Base-by-base conservation (phyloP, 208 protist genomes). In the Trypanosoma boissoni region DNA sequence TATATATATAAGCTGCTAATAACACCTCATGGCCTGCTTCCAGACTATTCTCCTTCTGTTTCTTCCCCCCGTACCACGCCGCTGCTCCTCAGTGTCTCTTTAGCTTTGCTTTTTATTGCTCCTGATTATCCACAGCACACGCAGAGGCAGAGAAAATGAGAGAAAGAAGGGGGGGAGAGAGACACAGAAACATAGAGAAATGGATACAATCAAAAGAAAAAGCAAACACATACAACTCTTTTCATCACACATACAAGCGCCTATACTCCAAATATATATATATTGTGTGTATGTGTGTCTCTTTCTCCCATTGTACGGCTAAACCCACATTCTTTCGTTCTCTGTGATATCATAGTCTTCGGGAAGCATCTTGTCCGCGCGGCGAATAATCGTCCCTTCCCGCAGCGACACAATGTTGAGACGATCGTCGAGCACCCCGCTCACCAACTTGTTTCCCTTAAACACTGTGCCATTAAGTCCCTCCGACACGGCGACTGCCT, bases 301-400 rank as follows among this genome's bases (percentile, higher is more conserved):
- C n/a, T n/a, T n/a, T n/a, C n/a, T 50, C 16, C 3, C 14, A 7
- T 31, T 9, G 6, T 6, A 52, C 16, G 12, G 27, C 63, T 73
- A 94, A 32, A 86, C 76, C 87, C 87, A 94, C 27, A 81, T 51
- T 24, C 87, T 75, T 39, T 84, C 72, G 44, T 92, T 89, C 9
- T 80, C 68, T 9, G 56, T 74, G 32, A 88, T 55, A 39, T 80
- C 61, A 43, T 68, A 82, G 8, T 59, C 61, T 54, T 9, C 44
- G 2, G 43, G 54, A n/a, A 58, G 48, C n/a, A 51, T 44, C 23
- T 60, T 74, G 12, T 69, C 68, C 7, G 58, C 50, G 29, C 23
- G 12, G 1, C 52, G 50, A 44, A 71, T 78, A 29, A 90, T 64
- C 32, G 76, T 75, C 3, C 70, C 77, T 29, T 86, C 67, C 34